Percentiles rank a stretch among this genome's conserved stretches.
These are phyloP conservation scores for Puccinia coronata DNA, from an alignment of 1,284 basidiomycete genomes.

Conservation along the genomic window DNA sequence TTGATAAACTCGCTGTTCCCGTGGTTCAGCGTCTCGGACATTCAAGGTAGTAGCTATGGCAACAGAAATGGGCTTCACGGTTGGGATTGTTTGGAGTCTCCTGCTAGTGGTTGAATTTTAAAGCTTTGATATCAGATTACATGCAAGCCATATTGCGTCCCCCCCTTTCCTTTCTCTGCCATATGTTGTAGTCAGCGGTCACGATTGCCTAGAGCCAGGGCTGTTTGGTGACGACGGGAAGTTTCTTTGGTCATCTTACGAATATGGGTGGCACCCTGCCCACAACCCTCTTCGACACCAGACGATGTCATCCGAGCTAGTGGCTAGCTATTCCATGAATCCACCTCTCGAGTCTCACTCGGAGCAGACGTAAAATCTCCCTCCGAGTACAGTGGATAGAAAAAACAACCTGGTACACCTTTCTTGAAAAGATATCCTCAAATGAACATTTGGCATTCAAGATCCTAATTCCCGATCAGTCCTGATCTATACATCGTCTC, in stretches of 20 bases:
- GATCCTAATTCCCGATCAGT: background rate
- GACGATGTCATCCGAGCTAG: background rate
- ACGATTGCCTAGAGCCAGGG: background rate
- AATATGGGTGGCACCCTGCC: background rate
- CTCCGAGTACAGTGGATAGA: background rate
- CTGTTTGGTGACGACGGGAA: slow-evolving; percentile 8
- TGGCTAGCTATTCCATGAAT: too few species aligned
- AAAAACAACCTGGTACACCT: background rate
- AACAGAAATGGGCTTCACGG: background rate
- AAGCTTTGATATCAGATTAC: background rate
- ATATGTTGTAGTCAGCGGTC: background rate
- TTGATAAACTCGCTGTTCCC: background rate
- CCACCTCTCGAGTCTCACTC: background rate
- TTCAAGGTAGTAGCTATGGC: background rate
- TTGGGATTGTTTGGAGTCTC: background rate
- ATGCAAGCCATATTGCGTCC: background rate
- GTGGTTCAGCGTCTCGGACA: background rate
- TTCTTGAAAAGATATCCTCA: background rate
- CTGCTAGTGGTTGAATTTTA: background rate
- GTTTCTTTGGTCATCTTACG: background rate
- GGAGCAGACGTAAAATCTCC: background rate
- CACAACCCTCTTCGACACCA: background rate
- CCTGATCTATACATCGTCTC: background rate
- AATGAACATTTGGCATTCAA: background rate
- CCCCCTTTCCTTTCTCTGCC: background rate